Evolutionary conservation across 164 flowering plant genomes (phyloP).

Genomic region (Stephania japonica): DNA sequence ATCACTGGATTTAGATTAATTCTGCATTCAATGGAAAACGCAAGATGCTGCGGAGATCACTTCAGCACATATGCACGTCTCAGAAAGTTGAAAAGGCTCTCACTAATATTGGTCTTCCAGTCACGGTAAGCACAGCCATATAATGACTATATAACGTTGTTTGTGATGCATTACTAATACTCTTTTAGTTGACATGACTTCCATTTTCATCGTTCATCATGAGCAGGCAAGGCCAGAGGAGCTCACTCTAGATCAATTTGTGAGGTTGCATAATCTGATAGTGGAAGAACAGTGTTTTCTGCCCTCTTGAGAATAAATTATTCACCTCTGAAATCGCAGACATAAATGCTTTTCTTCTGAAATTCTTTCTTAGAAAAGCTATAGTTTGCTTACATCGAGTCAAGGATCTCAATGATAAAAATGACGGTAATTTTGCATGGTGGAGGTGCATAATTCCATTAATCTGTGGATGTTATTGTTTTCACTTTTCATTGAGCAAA

Average conservation of each 20-base stretch:
- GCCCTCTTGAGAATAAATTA: neutral
- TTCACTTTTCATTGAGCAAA: too few relatives aligned
- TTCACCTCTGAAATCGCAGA: neutral
- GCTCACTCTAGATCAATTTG: slow-evolving; percentile 81
- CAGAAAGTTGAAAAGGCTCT: slow-evolving; percentile 69
- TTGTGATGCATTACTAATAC: neutral
- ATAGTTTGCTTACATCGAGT: too few relatives aligned
- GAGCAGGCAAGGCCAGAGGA: slow-evolving; percentile 88
- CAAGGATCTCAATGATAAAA: slow-evolving; percentile 4
- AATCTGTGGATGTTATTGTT: too few relatives aligned
- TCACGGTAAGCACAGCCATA: slow-evolving; percentile 41
- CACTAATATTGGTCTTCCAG: slow-evolving; percentile 44
- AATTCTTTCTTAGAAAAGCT: neutral
- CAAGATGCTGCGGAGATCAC: slow-evolving; percentile 81
- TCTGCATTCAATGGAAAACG: slow-evolving; percentile 92
- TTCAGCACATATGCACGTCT: slow-evolving; percentile 63
- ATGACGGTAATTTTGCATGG: neutral
- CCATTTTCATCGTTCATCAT: neutral
- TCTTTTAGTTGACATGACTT: neutral
- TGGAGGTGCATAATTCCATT: too few relatives aligned
- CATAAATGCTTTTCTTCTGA: neutral
- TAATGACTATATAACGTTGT: neutral
- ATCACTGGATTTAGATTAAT: slow-evolving; percentile 49
- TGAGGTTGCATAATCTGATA: slow-evolving; percentile 67
- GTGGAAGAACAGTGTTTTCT: slow-evolving; percentile 19